phyloP scores from a whole-genome alignment of 2,329 filamentous ascomycete genomes.

The Aspergillus brasiliensis region DNA sequence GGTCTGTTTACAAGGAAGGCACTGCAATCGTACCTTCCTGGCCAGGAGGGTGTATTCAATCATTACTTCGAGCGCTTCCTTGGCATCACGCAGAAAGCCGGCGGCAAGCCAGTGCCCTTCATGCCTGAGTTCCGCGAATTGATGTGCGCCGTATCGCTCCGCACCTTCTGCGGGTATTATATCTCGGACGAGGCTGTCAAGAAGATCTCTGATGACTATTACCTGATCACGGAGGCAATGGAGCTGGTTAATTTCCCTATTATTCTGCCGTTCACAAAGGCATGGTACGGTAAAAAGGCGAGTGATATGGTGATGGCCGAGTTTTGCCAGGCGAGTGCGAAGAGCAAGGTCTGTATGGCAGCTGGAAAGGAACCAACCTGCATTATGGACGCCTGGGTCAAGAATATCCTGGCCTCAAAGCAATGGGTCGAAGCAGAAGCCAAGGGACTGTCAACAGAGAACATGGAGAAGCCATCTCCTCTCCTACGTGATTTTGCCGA shows the following conservation, averaged over 20 bases:
- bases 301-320: constrained; percentile 80
- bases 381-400: constrained; percentile 87
- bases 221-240: constrained; percentile 83
- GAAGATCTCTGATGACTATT: constrained; percentile 90
- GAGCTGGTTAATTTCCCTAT: constrained; percentile 94
- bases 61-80: constrained; percentile 76
- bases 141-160: constrained; percentile 84
- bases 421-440: constrained; percentile 71
- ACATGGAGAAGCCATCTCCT: constrained; percentile 49
- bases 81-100: constrained; percentile 66
- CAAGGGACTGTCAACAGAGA: constrained; percentile 59
- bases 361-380: constrained; percentile 76
- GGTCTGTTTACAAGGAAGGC: constrained; percentile 84
- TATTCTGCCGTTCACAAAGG: constrained; percentile 84
- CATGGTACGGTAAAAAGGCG: constrained; percentile 87
- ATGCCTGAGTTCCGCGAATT: constrained; percentile 85
- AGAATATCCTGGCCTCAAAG: constrained; percentile 77
- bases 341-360: constrained; percentile 81
- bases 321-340: constrained; percentile 81
- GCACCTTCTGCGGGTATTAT: constrained; percentile 88
- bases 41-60: constrained; percentile 82
- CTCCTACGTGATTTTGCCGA: constrained; percentile 55
- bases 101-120: constrained; percentile 71
- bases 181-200: constrained; percentile 82
- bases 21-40: constrained; percentile 80